Evolutionary conservation across 805 yeast species (phyloP).

Genomic region (Myxozyma geophila): DNA sequence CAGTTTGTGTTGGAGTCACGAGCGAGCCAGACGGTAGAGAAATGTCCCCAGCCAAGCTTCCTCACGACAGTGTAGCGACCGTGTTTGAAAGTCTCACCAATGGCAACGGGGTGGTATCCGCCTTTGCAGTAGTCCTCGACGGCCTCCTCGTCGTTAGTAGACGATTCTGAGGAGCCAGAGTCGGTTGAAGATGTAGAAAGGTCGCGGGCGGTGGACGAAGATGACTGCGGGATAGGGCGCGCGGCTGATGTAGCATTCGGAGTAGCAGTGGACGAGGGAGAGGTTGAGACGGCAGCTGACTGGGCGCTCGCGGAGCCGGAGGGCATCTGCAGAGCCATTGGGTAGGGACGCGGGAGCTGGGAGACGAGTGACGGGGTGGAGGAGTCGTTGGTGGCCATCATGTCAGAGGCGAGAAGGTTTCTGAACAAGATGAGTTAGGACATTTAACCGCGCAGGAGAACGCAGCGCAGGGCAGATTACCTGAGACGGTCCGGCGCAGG

Average conservation of each 20-base stretch:
- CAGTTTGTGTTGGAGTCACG: constrained; percentile 52
- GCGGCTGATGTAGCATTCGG: constrained; percentile 16
- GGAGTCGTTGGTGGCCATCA: constrained; percentile 19
- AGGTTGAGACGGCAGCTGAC: constrained; percentile 1
- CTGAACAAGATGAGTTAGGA: not conserved
- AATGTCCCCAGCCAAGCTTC: constrained; percentile 98
- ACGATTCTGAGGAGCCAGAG: constrained; percentile 13
- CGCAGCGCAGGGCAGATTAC: constrained; percentile 1
- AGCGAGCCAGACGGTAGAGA: constrained; percentile 94
- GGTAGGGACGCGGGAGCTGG: constrained; percentile 12
- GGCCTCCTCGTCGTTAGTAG: constrained; percentile 72
- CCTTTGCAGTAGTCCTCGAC: constrained; percentile 84
- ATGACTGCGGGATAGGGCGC: constrained; percentile 16
- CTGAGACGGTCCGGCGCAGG: constrained; percentile 29
- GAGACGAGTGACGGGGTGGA: constrained; percentile 9
- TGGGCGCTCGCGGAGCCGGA: not conserved
- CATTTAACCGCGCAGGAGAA: not conserved
- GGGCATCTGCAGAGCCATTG: constrained; percentile 15
- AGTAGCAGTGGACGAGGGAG: constrained; percentile 13
- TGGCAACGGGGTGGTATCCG: constrained; percentile 92
- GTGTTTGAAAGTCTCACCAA: constrained; percentile 83
- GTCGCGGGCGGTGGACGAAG: constrained; percentile 15
- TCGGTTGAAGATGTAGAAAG: constrained; percentile 14
- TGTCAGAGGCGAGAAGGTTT: constrained; percentile 20
- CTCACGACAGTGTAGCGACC: constrained; percentile 79